Conservation (phyloP, 1,139 yeast species). For the Williopsis jadinii region DNA sequence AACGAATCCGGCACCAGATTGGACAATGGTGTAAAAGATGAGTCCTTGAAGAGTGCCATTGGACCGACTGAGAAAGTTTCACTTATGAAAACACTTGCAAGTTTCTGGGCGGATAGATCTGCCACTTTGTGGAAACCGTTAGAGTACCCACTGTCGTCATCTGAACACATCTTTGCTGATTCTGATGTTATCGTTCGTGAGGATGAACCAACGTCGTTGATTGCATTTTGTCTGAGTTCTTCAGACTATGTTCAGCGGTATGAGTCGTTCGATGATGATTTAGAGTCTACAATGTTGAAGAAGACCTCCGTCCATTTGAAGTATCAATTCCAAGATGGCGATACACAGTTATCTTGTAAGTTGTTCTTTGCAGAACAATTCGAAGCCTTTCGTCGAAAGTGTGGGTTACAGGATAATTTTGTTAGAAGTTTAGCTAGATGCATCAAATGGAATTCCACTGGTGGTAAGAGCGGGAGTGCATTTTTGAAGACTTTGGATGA, state of each 20-base stretch:
- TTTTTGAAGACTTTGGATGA: constrained; percentile 90
- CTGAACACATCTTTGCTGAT: constrained; percentile 91
- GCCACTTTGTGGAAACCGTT: constrained; percentile 94
- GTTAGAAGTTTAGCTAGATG: constrained; percentile 90
- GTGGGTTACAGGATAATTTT: constrained; percentile 71
- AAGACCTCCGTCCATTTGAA: constrained; percentile 84
- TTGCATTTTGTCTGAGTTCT: constrained; percentile 86
- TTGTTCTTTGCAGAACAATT: constrained; percentile 95
- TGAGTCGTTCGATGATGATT: constrained; percentile 23
- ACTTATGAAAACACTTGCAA: constrained; percentile 74
- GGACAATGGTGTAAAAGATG: constrained; percentile 17
- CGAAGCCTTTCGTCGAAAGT: constrained; percentile 82
- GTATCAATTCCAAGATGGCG: constrained; percentile 85
- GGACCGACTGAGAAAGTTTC: constrained; percentile 62
- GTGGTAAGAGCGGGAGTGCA: constrained; percentile 95
- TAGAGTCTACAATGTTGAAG: constrained; percentile 70
- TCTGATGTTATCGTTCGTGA: constrained; percentile 92
- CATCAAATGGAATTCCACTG: constrained; percentile 90
- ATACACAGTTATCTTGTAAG: constrained; percentile 80
- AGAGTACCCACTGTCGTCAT: constrained; percentile 69
- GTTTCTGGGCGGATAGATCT: constrained; percentile 96
- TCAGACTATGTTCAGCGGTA: constrained; percentile 72
- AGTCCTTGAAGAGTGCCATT: constrained; percentile 16
- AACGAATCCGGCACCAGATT: not conserved
- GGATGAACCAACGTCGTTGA: constrained; percentile 92